A percentile compares a stretch with the other conserved stretches of the same genome.
phyloP scores from a whole-genome alignment of 345 rosid genomes.

The Eucalyptus tenuipes region DNA sequence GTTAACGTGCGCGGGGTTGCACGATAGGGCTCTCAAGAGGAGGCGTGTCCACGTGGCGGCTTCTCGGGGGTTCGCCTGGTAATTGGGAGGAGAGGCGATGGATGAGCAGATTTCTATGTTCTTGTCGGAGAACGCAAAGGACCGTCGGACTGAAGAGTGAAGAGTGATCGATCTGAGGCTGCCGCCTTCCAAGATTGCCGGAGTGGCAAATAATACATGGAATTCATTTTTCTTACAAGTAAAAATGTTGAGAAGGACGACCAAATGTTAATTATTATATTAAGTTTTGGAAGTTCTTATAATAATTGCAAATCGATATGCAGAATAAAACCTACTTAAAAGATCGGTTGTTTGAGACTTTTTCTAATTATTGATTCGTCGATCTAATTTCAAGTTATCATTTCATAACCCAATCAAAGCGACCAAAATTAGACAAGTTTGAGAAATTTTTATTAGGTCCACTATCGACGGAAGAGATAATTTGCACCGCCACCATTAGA shows the following conservation, averaged over 20 bases:
- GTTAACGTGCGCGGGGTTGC: not conserved
- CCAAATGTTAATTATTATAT: not conserved
- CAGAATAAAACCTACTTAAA: not conserved
- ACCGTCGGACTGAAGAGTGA: not conserved
- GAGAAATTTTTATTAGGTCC: not conserved
- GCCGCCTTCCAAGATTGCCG: not conserved
- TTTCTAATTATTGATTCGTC: not conserved
- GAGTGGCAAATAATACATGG: not conserved
- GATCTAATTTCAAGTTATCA: not conserved
- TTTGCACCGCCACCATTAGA: not conserved
- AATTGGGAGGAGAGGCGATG: not conserved
- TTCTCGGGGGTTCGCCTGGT: not conserved
- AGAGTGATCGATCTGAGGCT: not conserved
- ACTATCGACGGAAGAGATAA: not conserved
- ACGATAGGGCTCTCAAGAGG: not conserved
- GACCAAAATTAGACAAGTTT: not conserved
- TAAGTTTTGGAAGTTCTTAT: not conserved
- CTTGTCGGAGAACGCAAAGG: not conserved
- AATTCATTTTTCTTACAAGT: not conserved
- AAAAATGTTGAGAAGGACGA: rapidly evolving
- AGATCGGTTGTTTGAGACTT: not conserved
- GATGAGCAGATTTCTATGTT: not conserved
- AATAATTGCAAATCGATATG: not conserved
- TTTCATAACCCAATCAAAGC: not conserved
- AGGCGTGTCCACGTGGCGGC: not conserved